phyloP scores from a whole-genome alignment of 352 stramenopile species.

The Phytophthora colocasiae region DNA sequence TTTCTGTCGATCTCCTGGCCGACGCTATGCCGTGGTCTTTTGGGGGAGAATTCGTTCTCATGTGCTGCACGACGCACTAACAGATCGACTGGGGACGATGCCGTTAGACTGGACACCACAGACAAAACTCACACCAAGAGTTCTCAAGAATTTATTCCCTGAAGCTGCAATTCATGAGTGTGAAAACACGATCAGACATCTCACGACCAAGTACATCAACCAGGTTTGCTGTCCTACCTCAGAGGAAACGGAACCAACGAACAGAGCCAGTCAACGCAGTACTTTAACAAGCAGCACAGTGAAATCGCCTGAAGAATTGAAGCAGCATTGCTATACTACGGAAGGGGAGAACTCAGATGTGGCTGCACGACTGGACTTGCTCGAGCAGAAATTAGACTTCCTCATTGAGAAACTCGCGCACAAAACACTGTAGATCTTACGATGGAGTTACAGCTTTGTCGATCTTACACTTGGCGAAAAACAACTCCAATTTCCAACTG shows the following conservation, averaged over 20 bases:
- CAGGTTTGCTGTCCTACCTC: conserved; percentile 22
- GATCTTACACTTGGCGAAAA: conserved; percentile 34
- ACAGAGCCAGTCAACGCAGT: conserved; percentile 12
- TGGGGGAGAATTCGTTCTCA: conserved; percentile 28
- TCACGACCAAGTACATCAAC: conserved; percentile 11
- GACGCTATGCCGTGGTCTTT: conserved; percentile 22
- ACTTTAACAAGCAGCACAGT: conserved; percentile 6
- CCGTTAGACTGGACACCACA: conserved; percentile 23
- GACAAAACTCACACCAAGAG: conserved; percentile 20
- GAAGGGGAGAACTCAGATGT: conserved; percentile 6
- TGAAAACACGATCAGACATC: conserved; percentile 27
- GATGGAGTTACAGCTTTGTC: no score
- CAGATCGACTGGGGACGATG: conserved; percentile 19
- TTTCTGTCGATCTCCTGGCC: conserved; percentile 9
- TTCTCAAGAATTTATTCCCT: conserved; percentile 24
- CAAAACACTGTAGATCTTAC: conserved; percentile 1
- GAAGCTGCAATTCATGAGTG: conserved; percentile 26
- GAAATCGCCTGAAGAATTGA: conserved; percentile 7
- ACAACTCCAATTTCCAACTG: conserved; percentile 35
- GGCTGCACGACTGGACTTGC: conserved; percentile 12
- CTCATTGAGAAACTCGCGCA: conserved; percentile 26
- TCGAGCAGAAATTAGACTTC: conserved; percentile 28
- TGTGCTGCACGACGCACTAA: conserved; percentile 29
- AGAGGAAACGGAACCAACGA: conserved; percentile 8
- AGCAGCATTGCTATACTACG: background rate